phyloP scores from a whole-genome alignment of 2,329 filamentous ascomycete genomes.

The Xenoacremonium recifei region DNA sequence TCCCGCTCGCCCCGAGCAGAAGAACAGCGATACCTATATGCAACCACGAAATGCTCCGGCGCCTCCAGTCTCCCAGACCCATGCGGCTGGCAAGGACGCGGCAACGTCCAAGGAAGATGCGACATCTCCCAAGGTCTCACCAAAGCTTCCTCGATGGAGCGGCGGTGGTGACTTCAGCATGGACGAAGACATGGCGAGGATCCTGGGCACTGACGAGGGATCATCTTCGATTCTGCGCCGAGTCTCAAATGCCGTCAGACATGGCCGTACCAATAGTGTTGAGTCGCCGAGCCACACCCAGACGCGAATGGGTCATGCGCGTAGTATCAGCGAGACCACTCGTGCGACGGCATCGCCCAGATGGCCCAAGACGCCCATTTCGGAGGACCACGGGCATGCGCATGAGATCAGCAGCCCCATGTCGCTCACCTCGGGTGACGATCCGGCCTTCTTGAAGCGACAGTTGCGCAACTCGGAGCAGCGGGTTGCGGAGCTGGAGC shows the following conservation, averaged over 20 bases:
- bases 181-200: slow-evolving; percentile 93
- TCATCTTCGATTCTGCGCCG: slow-evolving; percentile 80
- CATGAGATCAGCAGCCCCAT: slow-evolving; percentile 73
- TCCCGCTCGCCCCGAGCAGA: slow-evolving; percentile 20
- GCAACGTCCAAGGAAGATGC: slow-evolving; percentile 40
- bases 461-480: slow-evolving; percentile 81
- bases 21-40: slow-evolving; percentile 52
- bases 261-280: slow-evolving; percentile 85
- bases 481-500: slow-evolving; percentile 80
- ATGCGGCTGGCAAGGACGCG: slow-evolving; percentile 45
- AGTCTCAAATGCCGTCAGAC: slow-evolving; percentile 90
- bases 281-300: slow-evolving; percentile 47
- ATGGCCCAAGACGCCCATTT: slow-evolving; percentile 67
- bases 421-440: slow-evolving; percentile 62
- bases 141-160: slow-evolving; percentile 72
- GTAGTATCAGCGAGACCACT: slow-evolving; percentile 68
- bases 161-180: slow-evolving; percentile 84
- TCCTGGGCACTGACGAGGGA: slow-evolving; percentile 74
- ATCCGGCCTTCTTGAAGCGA: slow-evolving; percentile 65
- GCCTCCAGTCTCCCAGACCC: slow-evolving; percentile 37
- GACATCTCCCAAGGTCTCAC: slow-evolving; percentile 53
- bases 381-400: slow-evolving; percentile 50
- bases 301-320: slow-evolving; percentile 49
- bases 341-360: slow-evolving; percentile 62
- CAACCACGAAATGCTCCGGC: slow-evolving; percentile 55